Percentiles rank a stretch among this genome's conserved stretches.
Evolutionary conservation across 441 rosid genomes (phyloP).

Genomic region (Isatis lusitanica): DNA sequence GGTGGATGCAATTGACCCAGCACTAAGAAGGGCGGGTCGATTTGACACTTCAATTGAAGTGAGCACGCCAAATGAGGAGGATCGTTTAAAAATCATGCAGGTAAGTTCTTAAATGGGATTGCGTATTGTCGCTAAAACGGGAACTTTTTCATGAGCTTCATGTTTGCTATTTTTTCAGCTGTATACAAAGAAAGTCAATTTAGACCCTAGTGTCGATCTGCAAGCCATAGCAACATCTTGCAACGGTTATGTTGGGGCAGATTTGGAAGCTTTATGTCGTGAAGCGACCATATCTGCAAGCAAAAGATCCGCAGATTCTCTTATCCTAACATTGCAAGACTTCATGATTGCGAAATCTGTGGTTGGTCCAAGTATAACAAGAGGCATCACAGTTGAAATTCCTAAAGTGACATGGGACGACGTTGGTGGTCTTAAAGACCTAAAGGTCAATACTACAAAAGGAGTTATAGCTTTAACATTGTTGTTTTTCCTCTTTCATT

Average conservation of each 20-base stretch:
- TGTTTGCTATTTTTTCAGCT: constrained; percentile 50
- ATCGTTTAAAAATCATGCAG: constrained; percentile 77
- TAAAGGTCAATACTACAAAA: constrained; percentile 57
- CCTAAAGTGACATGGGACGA: constrained; percentile 94
- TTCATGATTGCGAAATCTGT: constrained; percentile 69
- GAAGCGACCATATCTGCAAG: constrained; percentile 68
- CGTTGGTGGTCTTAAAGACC: constrained; percentile 73
- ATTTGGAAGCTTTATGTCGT: constrained; percentile 92
- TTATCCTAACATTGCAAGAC: constrained; percentile 56
- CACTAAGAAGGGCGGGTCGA: constrained; percentile 79
- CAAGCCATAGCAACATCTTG: constrained; percentile 74
- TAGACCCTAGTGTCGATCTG: constrained; percentile 59
- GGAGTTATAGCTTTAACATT: background rate
- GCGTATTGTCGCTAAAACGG: background rate
- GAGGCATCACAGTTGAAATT: constrained; percentile 87
- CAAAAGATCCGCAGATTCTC: constrained; percentile 48
- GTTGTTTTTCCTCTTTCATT: background rate
- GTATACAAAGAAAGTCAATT: constrained; percentile 64
- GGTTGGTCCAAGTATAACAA: constrained; percentile 87
- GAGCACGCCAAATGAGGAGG: constrained; percentile 74
- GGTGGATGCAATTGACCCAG: constrained; percentile 78
- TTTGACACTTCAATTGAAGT: constrained; percentile 89
- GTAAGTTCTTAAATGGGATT: constrained; percentile 34
- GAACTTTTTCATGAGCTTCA: background rate
- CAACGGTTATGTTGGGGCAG: constrained; percentile 95